Percentiles rank a stretch among this genome's conserved stretches.
These are phyloP conservation scores for Caryopteris hybrid DNA, from an alignment of 305 asterid genomes.

Conservation along the genomic window DNA sequence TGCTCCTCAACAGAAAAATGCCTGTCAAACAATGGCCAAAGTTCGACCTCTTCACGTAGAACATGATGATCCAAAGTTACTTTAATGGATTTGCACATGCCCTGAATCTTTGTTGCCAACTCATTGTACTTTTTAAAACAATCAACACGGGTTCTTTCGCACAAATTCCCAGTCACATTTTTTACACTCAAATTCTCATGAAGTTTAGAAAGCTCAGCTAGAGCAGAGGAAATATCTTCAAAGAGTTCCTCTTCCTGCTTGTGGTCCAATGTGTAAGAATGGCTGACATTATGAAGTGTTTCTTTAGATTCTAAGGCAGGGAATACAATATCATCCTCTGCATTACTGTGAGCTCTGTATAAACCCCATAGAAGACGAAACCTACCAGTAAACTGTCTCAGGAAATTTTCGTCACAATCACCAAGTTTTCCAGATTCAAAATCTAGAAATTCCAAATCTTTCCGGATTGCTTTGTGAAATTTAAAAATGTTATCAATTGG, in stretches of 20 bases:
- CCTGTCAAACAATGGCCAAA: conserved; percentile 95
- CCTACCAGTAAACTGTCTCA: conserved; percentile 85
- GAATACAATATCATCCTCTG: conserved; percentile 97
- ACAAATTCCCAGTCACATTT: conserved; percentile 31
- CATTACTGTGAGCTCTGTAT: conserved; percentile 98
- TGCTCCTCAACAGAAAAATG: conserved; percentile 94
- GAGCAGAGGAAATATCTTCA: conserved; percentile 84
- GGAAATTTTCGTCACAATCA: conserved; percentile 68
- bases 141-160: conserved; percentile 28
- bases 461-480: conserved; percentile 93
- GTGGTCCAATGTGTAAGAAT: conserved; percentile 94
- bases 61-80: conserved; percentile 98
- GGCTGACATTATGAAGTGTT: conserved; percentile 93
- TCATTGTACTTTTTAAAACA: conserved; percentile 60
- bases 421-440: conserved; percentile 78
- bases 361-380: conserved; percentile 91
- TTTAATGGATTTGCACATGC: conserved; percentile 95
- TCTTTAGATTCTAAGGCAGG: conserved; percentile 97
- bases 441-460: conserved; percentile 92
- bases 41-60: conserved; percentile 91
- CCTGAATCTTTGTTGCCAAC: conserved; percentile 89
- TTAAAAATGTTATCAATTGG: conserved; percentile 93
- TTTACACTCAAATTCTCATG: conserved; percentile 51
- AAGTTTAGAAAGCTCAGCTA: conserved; percentile 65
- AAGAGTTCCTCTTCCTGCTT: conserved; percentile 92